Base-by-base conservation (phyloP, 257 asterid species). In the Solanum chiquidenum region DNA sequence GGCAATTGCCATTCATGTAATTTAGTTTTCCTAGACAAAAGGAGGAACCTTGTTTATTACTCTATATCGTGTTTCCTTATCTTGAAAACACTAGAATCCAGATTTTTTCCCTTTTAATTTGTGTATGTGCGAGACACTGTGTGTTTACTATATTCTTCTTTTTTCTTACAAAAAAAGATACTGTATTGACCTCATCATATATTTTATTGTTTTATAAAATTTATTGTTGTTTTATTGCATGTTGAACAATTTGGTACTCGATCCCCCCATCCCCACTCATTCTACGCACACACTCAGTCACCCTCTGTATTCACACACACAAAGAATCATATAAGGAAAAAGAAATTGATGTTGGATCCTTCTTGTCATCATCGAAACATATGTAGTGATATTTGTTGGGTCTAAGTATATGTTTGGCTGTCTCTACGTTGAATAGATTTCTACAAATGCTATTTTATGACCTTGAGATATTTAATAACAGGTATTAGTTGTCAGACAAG, bases 401-500 rank as follows among this genome's bases (percentile, higher is more conserved):
- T 71, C 52, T 58, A 69, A 20, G 12, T 31, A 16, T 16, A 23
- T 12, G 31, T 4, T 86, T 71, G 33, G 58, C n/a, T 71, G 64
- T 23, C 29, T 82, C 29, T 29, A 29, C 20, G 69, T 49, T 82
- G 44, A 29, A 46, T 11, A 12, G 18, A 16, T 37, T 60, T 44
- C 18, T 68, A 44, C 38, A 44, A 12, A 62, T 27, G 87, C 87
- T 68, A 27, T 38, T 73, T 72, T 38, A 90, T 88, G 76, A 89
- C 55, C 42, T 72, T 85, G 85, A 27, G 83, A 68, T 83, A 33
- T 75, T 77, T 55, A 58, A 86, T 89, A 29, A 84, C 92, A 97
- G 99, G 99, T 97, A 44, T 94, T 97, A 88, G 98, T 97, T 34
- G 99, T 97, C 88, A 95, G 99, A 89, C 98, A 94, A 91, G 99